Evolutionary conservation across 2,329 filamentous ascomycete species (phyloP).

Genomic region (Hypoxylon rubiginosum): DNA sequence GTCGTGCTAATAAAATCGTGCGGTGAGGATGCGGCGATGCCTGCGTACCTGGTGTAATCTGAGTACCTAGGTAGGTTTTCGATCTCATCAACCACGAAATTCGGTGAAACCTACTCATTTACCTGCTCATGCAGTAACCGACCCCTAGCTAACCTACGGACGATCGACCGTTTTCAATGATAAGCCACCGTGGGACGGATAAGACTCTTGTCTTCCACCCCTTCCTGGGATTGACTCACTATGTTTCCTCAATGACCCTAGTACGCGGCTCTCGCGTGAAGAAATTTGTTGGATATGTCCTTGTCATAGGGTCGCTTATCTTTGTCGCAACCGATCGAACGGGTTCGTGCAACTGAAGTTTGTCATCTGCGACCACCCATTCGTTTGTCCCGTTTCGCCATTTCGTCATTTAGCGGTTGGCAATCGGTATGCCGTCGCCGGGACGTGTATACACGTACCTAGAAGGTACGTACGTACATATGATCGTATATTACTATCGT

Average conservation of each 20-base stretch:
- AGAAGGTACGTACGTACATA: neutral
- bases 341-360: conserved; percentile 22
- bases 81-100: neutral
- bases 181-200: neutral
- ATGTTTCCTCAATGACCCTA: neutral
- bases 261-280: neutral
- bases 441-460: neutral
- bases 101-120: neutral
- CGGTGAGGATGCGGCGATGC: neutral
- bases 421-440: neutral
- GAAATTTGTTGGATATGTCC: neutral
- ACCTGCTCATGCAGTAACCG: neutral
- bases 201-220: neutral
- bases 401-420: conserved; percentile 2
- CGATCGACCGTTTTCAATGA: neutral
- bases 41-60: neutral
- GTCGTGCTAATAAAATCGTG: neutral
- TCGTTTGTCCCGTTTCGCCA: conserved; percentile 17
- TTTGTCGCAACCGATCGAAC: conserved; percentile 5
- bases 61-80: neutral
- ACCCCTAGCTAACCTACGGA: neutral
- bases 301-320: neutral
- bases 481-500: neutral
- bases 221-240: neutral
- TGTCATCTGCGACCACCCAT: conserved; percentile 25